Percentiles rank a stretch among this genome's conserved stretches.
Evolutionary conservation across 2,329 filamentous ascomycete species (phyloP).

Genomic region (Tothia fuscella): DNA sequence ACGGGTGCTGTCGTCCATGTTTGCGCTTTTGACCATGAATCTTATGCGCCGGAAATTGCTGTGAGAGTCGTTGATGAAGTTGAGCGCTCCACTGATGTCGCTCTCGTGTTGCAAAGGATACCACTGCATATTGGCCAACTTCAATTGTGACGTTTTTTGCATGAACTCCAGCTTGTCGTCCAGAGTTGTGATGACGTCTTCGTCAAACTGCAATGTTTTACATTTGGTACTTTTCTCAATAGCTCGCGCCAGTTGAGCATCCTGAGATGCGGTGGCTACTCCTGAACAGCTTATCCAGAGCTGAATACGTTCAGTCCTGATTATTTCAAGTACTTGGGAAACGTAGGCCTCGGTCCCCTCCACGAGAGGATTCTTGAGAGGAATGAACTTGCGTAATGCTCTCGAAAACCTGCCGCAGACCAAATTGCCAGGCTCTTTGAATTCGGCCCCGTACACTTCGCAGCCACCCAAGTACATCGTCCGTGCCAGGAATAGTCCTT

Average conservation of each 20-base stretch:
- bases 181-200: conserved; percentile 43
- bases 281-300: conserved; percentile 65
- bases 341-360: conserved; percentile 38
- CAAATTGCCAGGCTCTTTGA: conserved; percentile 36
- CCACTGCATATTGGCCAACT: no score
- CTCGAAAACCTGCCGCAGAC: conserved; percentile 47
- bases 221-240: conserved; percentile 47
- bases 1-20: no score
- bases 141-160: conserved; percentile 41
- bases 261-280: conserved; percentile 53
- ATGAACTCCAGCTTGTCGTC: conserved; percentile 58
- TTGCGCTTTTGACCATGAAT: no score
- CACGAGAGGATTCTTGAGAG: conserved; percentile 26
- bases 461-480: conserved; percentile 53
- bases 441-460: conserved; percentile 60
- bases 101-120: no score
- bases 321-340: conserved; percentile 43
- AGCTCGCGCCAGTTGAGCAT: conserved; percentile 51
- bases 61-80: no score
- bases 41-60: no score
- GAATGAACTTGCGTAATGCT: conserved; percentile 45
- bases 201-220: conserved; percentile 51
- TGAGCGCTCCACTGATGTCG: no score
- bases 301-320: conserved; percentile 49
- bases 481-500: conserved; percentile 55